phyloP scores from a whole-genome alignment of 2,329 filamentous ascomycete genomes.

The Simplicillium aogashimaense region DNA sequence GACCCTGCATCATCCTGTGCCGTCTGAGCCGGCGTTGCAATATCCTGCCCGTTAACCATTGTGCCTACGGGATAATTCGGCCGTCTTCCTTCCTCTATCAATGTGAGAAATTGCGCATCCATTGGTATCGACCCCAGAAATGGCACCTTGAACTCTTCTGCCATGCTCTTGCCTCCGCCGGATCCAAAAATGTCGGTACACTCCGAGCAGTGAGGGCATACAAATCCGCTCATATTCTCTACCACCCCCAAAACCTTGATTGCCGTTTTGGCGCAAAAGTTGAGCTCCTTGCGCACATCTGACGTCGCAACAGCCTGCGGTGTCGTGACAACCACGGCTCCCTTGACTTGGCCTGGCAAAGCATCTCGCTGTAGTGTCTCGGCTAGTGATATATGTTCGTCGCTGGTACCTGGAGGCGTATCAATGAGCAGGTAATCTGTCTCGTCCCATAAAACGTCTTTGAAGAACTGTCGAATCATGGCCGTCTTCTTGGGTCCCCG shows the following conservation, averaged over 20 bases:
- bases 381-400: slow-evolving; percentile 92
- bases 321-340: slow-evolving; percentile 91
- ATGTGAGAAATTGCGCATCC: slow-evolving; percentile 79
- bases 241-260: slow-evolving; percentile 78
- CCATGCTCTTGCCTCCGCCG: slow-evolving; percentile 84
- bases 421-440: slow-evolving; percentile 93
- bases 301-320: slow-evolving; percentile 89
- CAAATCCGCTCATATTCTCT: slow-evolving; percentile 93
- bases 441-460: slow-evolving; percentile 78
- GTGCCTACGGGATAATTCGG: slow-evolving; percentile 65
- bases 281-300: slow-evolving; percentile 90
- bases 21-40: slow-evolving; percentile 26
- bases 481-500: slow-evolving; percentile 97
- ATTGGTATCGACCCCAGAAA: slow-evolving; percentile 86
- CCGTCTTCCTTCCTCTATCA: slow-evolving; percentile 65
- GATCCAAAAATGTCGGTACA: slow-evolving; percentile 91
- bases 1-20: slow-evolving; percentile 17
- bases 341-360: slow-evolving; percentile 60
- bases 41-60: slow-evolving; percentile 44
- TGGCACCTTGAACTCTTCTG: slow-evolving; percentile 69
- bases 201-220: slow-evolving; percentile 71
- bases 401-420: slow-evolving; percentile 89
- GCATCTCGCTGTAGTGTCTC: slow-evolving; percentile 66
- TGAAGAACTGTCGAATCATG: slow-evolving; percentile 94
- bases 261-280: slow-evolving; percentile 80